Percentiles rank a stretch among this genome's conserved stretches.
phyloP scores from a whole-genome alignment of 805 yeast species.

The Starmera dryadoides region DNA sequence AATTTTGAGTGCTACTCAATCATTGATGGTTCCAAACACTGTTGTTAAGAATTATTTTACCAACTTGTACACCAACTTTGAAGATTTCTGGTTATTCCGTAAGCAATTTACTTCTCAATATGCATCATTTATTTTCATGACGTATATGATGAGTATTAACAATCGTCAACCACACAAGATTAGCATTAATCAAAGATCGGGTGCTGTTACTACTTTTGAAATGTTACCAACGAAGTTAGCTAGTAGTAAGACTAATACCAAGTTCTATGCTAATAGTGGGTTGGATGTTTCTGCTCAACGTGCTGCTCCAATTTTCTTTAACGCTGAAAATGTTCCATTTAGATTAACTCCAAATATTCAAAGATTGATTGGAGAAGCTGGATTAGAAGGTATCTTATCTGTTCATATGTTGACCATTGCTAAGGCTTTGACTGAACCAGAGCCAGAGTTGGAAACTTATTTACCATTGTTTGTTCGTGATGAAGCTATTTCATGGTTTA shows the following conservation, averaged over 20 bases:
- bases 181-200: conserved; percentile 71
- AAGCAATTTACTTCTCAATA: conserved; percentile 92
- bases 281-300: conserved; percentile 23
- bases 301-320: conserved; percentile 73
- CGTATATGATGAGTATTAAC: conserved; percentile 91
- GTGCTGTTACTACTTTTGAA: conserved; percentile 89
- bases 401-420: conserved; percentile 82
- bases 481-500: conserved; percentile 91
- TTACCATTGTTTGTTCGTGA: conserved; percentile 93
- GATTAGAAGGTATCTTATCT: conserved; percentile 85
- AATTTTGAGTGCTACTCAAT: conserved; percentile 83
- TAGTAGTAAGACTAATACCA: conserved; percentile 30
- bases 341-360: conserved; percentile 95
- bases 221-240: conserved; percentile 88
- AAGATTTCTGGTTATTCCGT: conserved; percentile 95
- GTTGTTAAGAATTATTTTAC: conserved; percentile 76
- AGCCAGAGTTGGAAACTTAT: conserved; percentile 85
- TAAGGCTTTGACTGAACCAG: conserved; percentile 83
- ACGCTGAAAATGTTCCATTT: conserved; percentile 92
- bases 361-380: conserved; percentile 88
- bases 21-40: conserved; percentile 77
- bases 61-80: conserved; percentile 64
- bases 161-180: conserved; percentile 92
- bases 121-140: conserved; percentile 86
- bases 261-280: conserved; percentile 28